These are phyloP conservation scores for Cyclotella cryptica DNA, from an alignment of 108 stramenopile species.

Conservation along the genomic window DNA sequence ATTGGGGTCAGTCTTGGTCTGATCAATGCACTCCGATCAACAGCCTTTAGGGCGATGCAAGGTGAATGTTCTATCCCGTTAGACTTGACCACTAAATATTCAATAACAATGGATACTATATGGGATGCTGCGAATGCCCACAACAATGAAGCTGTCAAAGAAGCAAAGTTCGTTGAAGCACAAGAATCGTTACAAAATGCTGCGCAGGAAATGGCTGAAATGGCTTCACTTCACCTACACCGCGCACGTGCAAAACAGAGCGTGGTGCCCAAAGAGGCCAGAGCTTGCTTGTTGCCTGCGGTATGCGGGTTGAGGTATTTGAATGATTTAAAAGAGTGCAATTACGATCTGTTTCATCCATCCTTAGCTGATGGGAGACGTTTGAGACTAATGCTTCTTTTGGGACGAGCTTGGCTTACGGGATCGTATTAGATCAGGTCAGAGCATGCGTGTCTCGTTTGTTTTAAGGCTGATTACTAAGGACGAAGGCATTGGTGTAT, in stretches of 20 bases:
- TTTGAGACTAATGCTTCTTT: conserved; percentile 21
- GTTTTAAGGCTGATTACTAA: too few species aligned
- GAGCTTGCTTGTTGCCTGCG: conserved; percentile 67
- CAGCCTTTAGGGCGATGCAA: conserved; percentile 57
- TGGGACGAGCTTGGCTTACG: conserved; percentile 40
- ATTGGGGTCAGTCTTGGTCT: conserved; percentile 83
- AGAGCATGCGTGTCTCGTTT: too few species aligned
- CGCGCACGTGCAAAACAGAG: conserved; percentile 71
- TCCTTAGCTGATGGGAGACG: conserved; percentile 26
- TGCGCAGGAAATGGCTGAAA: conserved; percentile 57
- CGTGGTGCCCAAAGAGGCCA: conserved; percentile 60
- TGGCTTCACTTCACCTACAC: conserved; percentile 64
- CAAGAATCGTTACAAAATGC: conserved; percentile 51
- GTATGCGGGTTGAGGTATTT: conserved; percentile 79
- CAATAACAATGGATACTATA: conserved; percentile 44
- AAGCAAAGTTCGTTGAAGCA: conserved; percentile 13
- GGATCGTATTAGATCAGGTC: neutral
- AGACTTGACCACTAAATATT: conserved; percentile 42
- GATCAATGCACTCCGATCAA: conserved; percentile 68
- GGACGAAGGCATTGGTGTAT: too few species aligned
- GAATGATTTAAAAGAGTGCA: conserved; percentile 57
- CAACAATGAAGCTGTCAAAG: conserved; percentile 2
- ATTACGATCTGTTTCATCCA: conserved; percentile 76
- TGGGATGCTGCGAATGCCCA: conserved; percentile 4
- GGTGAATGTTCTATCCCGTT: conserved; percentile 77